Evolutionary conservation across 2,329 filamentous ascomycete species (phyloP), one percentile per base, ranked within the genome.

Genomic region (Ophiostoma pallidulum): DNA sequence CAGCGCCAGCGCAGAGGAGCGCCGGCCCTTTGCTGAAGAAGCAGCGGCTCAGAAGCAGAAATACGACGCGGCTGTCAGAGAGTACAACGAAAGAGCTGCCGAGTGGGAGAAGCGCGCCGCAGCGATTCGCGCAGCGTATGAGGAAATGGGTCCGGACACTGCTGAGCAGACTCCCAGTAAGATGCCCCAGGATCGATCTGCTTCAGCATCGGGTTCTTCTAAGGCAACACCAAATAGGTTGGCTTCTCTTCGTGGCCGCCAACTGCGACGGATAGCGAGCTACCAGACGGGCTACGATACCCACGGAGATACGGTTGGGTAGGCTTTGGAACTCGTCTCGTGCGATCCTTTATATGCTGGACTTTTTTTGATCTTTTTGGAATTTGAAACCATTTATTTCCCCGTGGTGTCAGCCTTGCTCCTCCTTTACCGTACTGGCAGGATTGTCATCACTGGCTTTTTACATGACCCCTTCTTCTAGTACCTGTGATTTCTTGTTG

Each of bases 11-110:
- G 72, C 79, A 6, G 84, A 85, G 38, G 75, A 80, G 56, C 86
- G 84, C 59, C 74, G 76, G 60, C 90, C 89, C 1, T 97, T 86
- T 59, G 75, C 90, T 41, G 82, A 88, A 24, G 75, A 82, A 61
- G 86, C 85, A 4, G 74, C 81, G 47, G 73, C 74, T 45, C 83
- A 87, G 55, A 90, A 90, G 61, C 71, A 74, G 49, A 70, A 66
- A 2, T 85, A 89, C 55, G 70, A 70, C 24, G 69, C 72, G 32
- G 73, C 74, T 7, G 60, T 84, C 46, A 71, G 70, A 14, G 70
- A 71, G 19, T 88, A 78, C 62, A 78, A 80, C 40, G 37, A 72
- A 42, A 71, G 74, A n/a, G 72, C 77, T 8, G 75, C 72, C 43
- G 73, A 75, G 47, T 97, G 90, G 87, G 86, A 94, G 59, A 68